These are phyloP conservation scores for Phytophthora podocarpi DNA, from an alignment of 352 stramenopile species.

Conservation along the genomic window DNA sequence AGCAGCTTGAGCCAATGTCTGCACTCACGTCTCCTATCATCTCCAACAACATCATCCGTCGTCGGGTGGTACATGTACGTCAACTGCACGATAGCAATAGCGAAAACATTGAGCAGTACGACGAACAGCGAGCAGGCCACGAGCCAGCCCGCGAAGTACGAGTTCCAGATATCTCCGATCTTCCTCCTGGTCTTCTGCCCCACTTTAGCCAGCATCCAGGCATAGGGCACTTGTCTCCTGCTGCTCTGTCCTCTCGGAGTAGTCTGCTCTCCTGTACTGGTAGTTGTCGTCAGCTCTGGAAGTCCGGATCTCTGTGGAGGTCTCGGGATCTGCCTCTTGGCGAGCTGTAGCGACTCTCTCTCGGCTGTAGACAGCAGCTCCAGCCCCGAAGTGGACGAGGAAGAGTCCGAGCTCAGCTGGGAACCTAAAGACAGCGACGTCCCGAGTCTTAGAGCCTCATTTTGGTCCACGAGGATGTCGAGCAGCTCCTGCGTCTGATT, in stretches of 20 bases:
- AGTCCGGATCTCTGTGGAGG: conserved; percentile 8
- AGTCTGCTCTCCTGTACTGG: not conserved
- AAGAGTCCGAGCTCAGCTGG: conserved; percentile 1
- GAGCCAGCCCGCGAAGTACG: conserved; percentile 78
- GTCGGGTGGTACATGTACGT: conserved; percentile 30
- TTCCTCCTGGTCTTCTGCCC: conserved; percentile 32
- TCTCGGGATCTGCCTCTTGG: conserved; percentile 22
- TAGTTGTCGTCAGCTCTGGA: not conserved
- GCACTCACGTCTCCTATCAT: conserved; percentile 27
- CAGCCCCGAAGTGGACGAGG: conserved; percentile 13
- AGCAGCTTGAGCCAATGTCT: conserved; percentile 45
- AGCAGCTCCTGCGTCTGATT: conserved; percentile 2
- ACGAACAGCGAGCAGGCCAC: conserved; percentile 60
- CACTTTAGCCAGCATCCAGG: conserved; percentile 38
- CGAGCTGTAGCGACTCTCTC: conserved; percentile 3
- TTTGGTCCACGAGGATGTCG: conserved; percentile 9
- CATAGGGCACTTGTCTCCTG: conserved; percentile 13
- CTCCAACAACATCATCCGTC: too few species aligned
- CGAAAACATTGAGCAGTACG: conserved; percentile 46
- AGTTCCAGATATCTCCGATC: conserved; percentile 61
- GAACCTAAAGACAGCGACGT: conserved; percentile 4
- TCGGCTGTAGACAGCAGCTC: conserved; percentile 17
- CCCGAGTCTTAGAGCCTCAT: not conserved
- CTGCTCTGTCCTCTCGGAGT: not conserved
- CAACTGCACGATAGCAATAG: conserved; percentile 43